Evolutionary conservation across 2,329 filamentous ascomycete genomes (phyloP).

Genomic region (Arachnomyces sp.): DNA sequence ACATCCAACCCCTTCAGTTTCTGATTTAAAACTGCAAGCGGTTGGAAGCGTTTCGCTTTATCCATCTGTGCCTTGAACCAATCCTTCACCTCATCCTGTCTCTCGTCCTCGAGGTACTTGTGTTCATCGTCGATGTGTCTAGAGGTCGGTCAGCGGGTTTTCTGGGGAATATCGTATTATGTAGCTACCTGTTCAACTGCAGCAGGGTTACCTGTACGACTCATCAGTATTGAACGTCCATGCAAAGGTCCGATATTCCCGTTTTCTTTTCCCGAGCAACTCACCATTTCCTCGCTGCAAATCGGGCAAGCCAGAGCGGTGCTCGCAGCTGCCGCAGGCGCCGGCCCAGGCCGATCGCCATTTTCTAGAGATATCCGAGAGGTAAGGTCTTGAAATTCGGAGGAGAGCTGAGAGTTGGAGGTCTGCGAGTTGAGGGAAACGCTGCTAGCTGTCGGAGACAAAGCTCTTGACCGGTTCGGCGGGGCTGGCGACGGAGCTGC

Average conservation of each 20-base stretch:
- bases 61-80: conserved; percentile 95
- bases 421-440: conserved; percentile 68
- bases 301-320: conserved; percentile 86
- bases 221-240: conserved; percentile 11
- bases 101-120: conserved; percentile 76
- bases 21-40: conserved; percentile 82
- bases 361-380: conserved; percentile 69
- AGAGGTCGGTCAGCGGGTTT: conserved; percentile 2
- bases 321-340: conserved; percentile 47
- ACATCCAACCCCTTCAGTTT: conserved; percentile 87
- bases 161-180: neutral
- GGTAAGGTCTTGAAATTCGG: conserved; percentile 66
- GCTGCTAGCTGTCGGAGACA: conserved; percentile 62
- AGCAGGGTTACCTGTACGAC: conserved; percentile 69
- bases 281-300: conserved; percentile 94
- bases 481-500: conserved; percentile 38
- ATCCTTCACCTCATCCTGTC: conserved; percentile 90
- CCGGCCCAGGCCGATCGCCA: conserved; percentile 39
- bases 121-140: conserved; percentile 82
- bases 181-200: conserved; percentile 68
- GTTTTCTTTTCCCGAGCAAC: conserved; percentile 13
- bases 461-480: conserved; percentile 32
- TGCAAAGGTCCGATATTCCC: conserved; percentile 11
- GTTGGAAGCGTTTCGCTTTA: conserved; percentile 89
- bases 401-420: conserved; percentile 62